Evolutionary conservation across 352 stramenopile genomes (phyloP).

Genomic region (Pythium phragmiticola): DNA sequence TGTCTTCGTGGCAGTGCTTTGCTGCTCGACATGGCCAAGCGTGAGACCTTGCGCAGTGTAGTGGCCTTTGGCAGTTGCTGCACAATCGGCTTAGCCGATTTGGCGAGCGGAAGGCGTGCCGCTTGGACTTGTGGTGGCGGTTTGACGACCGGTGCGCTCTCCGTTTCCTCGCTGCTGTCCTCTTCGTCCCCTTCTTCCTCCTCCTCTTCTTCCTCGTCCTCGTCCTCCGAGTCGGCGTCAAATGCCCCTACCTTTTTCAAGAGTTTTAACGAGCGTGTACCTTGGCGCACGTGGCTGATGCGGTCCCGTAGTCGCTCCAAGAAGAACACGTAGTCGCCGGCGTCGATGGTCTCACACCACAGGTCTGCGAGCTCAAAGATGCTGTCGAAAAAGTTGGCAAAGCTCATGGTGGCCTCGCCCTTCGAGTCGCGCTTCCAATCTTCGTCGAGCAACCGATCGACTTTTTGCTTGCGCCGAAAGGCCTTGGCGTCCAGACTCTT

Average conservation of each 20-base stretch:
- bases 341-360: constrained; percentile 74
- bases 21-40: constrained; percentile 12
- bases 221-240: constrained; percentile 43
- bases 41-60: constrained; percentile 11
- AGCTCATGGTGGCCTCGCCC: constrained; percentile 54
- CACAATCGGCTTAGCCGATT: constrained; percentile 10
- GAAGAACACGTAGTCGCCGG: constrained; percentile 61
- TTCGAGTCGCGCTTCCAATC: constrained; percentile 69
- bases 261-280: constrained; percentile 39
- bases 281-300: constrained; percentile 36
- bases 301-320: constrained; percentile 37
- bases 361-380: constrained; percentile 73
- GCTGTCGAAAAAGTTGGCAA: constrained; percentile 69
- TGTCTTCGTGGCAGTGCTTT: background rate
- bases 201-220: constrained; percentile 32
- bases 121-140: background rate
- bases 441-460: constrained; percentile 52
- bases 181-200: constrained; percentile 25
- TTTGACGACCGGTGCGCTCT: background rate
- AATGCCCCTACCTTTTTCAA: constrained; percentile 47
- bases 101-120: constrained; percentile 11
- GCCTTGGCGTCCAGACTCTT: constrained; percentile 49
- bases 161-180: background rate
- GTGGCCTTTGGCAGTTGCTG: constrained; percentile 4
- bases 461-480: constrained; percentile 25